Conservation (phyloP, 495 filamentous ascomycete species). For the Penicillium silybi region DNA sequence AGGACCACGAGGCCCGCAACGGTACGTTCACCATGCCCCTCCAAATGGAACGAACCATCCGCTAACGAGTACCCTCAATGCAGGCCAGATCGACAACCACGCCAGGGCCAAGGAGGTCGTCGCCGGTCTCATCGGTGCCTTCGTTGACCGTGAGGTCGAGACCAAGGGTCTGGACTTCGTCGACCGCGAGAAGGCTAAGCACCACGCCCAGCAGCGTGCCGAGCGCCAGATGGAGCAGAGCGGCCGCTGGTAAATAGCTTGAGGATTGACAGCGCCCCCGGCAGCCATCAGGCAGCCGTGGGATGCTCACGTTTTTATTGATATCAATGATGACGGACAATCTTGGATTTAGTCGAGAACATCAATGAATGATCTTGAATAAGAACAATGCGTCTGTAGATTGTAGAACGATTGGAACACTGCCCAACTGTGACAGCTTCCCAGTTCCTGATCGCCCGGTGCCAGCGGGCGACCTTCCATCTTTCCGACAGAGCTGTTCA, state of each 20-base stretch:
- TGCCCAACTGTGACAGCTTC: neutral
- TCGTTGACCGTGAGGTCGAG: slow-evolving; percentile 70
- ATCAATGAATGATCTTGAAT: neutral
- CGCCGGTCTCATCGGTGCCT: slow-evolving; percentile 62
- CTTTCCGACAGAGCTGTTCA: neutral
- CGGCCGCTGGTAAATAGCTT: slow-evolving; percentile 10
- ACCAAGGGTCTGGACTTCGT: slow-evolving; percentile 66
- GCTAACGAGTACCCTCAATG: neutral
- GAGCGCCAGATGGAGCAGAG: slow-evolving; percentile 23
- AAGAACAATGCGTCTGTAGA: neutral
- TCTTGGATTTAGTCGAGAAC: neutral
- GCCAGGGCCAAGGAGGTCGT: slow-evolving; percentile 67
- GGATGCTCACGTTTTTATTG: neutral
- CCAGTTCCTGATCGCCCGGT: neutral
- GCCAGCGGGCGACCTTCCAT: too few species aligned
- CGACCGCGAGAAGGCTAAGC: slow-evolving; percentile 65
- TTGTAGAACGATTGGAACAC: too few species aligned
- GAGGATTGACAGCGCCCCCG: neutral
- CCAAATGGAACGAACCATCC: neutral
- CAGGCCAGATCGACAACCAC: slow-evolving; percentile 63
- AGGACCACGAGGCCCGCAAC: slow-evolving; percentile 59
- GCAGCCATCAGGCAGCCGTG: too few species aligned
- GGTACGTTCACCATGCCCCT: slow-evolving; percentile 36
- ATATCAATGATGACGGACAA: neutral
- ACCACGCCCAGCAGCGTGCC: slow-evolving; percentile 54